Evolutionary conservation across 345 rosid genomes (phyloP), one percentile per base, ranked within the genome.

Genomic region (Garcia nutans): DNA sequence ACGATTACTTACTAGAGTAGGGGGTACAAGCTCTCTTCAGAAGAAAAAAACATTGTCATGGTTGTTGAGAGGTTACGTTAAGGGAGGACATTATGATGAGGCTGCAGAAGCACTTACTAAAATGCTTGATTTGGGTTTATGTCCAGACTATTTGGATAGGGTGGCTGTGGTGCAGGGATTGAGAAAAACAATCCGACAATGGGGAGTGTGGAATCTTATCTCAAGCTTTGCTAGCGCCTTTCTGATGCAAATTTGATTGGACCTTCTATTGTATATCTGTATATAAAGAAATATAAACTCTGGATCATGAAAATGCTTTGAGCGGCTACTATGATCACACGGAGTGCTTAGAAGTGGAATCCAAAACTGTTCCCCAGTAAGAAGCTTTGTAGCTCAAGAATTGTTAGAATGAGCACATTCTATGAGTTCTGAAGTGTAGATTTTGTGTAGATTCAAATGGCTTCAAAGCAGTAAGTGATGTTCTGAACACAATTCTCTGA

Each of bases 101-200:
- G 98, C 97, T 74, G 92, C 93, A 5, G 90, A 89, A 73, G 84
- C 89, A 45, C 81, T 91, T 63, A 71, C 80, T 26, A 85, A 76
- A 69, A 94, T 94, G 95, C 87, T 94, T 20, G 93, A 92, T 79
- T 82, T 83, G 85, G 95, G 93, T 55, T 74, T 94, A 77, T 80
- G 71, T 84, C 98, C 98, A 0, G 97, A 89, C 65, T 91, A 91
- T 79, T 77, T 94, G 42, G 97, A 94, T 86, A 84, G 98, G 82
- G 93, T 82, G 68, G 97, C 92, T 62, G 97, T 94, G 75, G 72
- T 94, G 87, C 98, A 92, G 85, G 97, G 96, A 57, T 79, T 94
- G 74, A 87, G 95, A 57, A 87, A 90, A 80, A 85, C 78, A 84
- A 90, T 92, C 76, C 97, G 87, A 67, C 88, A 76, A 74, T 83